Base-by-base conservation (phyloP, 2,329 filamentous ascomycete genomes). In the Myriosclerotinia duriaeana region DNA sequence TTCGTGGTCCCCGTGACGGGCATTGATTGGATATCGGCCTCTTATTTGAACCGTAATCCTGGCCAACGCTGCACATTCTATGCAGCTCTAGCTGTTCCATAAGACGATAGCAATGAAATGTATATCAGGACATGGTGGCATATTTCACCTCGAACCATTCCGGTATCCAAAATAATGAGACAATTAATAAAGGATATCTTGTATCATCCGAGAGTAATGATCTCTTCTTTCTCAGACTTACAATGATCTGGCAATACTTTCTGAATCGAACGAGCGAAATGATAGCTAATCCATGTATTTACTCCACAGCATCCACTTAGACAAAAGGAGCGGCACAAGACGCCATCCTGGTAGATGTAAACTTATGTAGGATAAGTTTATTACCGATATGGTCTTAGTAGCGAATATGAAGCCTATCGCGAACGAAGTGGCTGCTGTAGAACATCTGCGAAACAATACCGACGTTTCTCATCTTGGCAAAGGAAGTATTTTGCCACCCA, bases 21-120 rank as follows among this genome's bases (percentile, higher is more conserved):
- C 3, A 44, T 14, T 68, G 68, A 72, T 73, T 73, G 72, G 72
- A 44, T 60, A 22, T 61, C 62, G 56, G 40, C 17, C 40, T 40
- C 8, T n/a, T 55, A 9, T 63, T 53, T 61, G 42, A 48, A 54
- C 40, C 40, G 44, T 55, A 44, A 66, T 63, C 65, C 65, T 63
- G 53, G 65, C 58, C 40, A 46, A 44, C 38, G 40, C 26, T 63
- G 50, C 58, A 66, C n/a, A 58, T 48, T 63, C 1, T 36, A 53
- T 63, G 58, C 58, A 66, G 9, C 30, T 62, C 40, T n/a, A n/a
- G 30, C 56, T 34, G 42, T 12, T 17, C 36, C 40, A 34, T 40
- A 58, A 50, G n/a, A 55, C 15, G 48, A 60, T 22, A 44, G 30
- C 9, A 30, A 54, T 38, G 40, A 17, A 38, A 66, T 5, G 15